These are phyloP conservation scores for Microcyclosporella mali DNA, from an alignment of 2,329 filamentous ascomycete species.

Conservation along the genomic window DNA sequence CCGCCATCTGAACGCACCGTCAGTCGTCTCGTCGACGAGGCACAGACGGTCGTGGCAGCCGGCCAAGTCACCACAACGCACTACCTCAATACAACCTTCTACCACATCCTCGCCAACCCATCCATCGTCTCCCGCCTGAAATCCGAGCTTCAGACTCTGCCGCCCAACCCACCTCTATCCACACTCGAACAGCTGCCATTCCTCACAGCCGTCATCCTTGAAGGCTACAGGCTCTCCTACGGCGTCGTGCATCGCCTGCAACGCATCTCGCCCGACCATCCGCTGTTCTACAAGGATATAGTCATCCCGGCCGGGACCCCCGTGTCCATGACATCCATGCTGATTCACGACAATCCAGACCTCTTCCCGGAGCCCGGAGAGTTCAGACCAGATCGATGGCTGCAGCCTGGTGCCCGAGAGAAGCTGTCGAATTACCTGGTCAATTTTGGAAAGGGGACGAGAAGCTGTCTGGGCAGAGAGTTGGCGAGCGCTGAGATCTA, in stretches of 20 bases:
- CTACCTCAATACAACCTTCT: conserved; percentile 6
- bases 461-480: conserved; percentile 11
- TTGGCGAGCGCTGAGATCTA: conserved; percentile 13
- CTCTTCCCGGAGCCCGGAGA: conserved; percentile 1
- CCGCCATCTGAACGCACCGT: conserved; percentile 8
- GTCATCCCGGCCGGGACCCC: conserved; percentile 28
- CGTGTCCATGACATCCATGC: conserved; percentile 29
- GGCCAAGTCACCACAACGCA: conserved; percentile 12
- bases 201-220: conserved; percentile 40
- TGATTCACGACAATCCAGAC: conserved; percentile 20
- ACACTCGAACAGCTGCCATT: conserved; percentile 31
- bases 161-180: neutral
- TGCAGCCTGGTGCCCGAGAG: conserved; percentile 16
- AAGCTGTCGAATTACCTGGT: conserved; percentile 5
- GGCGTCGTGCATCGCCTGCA: conserved; percentile 36
- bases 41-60: conserved; percentile 7
- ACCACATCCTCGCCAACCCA: conserved; percentile 12
- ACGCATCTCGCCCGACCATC: conserved; percentile 35
- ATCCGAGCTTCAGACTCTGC: conserved; percentile 8
- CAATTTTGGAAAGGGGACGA: conserved; percentile 16
- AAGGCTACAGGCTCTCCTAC: conserved; percentile 40
- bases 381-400: neutral
- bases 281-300: conserved; percentile 29
- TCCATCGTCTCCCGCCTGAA: conserved; percentile 1
- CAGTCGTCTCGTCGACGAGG: conserved; percentile 9